Percentiles rank a stretch among this genome's conserved stretches.
These are phyloP conservation scores for Sequoiadendron giganteum DNA, from an alignment of 75 land plant genomes.

Conservation along the genomic window DNA sequence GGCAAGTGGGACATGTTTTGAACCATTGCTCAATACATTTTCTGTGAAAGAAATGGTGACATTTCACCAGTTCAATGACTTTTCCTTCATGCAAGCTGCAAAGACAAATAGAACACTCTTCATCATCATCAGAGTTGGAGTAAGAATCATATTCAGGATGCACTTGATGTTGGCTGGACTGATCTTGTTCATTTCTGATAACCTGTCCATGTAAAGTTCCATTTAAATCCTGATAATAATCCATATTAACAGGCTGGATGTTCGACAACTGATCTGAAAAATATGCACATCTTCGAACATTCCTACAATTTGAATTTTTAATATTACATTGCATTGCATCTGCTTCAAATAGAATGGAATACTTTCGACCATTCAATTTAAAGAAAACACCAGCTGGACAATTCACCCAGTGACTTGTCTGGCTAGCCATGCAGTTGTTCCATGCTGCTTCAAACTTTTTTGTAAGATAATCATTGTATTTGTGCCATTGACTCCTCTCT, in stretches of 20 bases:
- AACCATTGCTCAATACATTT: slow-evolving; percentile 6
- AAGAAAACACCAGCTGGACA: slow-evolving; percentile 10
- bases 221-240: background rate
- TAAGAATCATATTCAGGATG: background rate
- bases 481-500: background rate
- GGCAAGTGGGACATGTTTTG: slow-evolving; percentile 1
- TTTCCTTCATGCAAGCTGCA: slow-evolving; percentile 5
- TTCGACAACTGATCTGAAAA: background rate
- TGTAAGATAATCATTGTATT: background rate
- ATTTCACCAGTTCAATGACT: background rate
- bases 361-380: background rate
- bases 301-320: background rate
- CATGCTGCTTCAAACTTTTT: background rate
- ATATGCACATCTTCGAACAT: slow-evolving; percentile 5
- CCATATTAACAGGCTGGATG: background rate
- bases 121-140: background rate
- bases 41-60: slow-evolving; percentile 12
- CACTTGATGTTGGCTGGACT: too few species aligned
- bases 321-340: background rate
- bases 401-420: background rate
- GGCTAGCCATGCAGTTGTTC: background rate
- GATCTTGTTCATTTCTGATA: background rate
- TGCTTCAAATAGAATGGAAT: slow-evolving; percentile 4
- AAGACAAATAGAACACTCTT: slow-evolving; percentile 10
- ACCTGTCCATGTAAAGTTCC: background rate